These are phyloP conservation scores for Botrytis aclada DNA, from an alignment of 2,329 filamentous ascomycete genomes.

Conservation along the genomic window DNA sequence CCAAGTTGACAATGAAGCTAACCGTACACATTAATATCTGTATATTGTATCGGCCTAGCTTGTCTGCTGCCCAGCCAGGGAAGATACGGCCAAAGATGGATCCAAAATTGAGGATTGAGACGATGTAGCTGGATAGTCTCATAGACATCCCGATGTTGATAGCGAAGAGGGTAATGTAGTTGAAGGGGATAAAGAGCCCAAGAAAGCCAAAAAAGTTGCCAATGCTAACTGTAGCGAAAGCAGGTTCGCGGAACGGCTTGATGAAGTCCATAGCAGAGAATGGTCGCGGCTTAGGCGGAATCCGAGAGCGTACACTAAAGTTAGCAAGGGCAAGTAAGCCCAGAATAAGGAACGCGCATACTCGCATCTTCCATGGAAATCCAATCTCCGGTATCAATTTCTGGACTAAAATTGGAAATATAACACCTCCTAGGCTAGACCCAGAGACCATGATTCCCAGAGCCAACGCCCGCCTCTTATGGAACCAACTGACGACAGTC, in stretches of 20 bases:
- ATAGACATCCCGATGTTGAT: not conserved
- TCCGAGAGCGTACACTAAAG: not conserved
- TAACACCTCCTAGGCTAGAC: slow-evolving; percentile 4
- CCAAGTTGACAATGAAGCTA: slow-evolving; percentile 45
- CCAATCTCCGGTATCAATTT: slow-evolving; percentile 1
- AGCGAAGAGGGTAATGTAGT: not conserved
- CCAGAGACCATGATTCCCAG: slow-evolving; percentile 8
- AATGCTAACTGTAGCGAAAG: not conserved
- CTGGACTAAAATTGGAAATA: slow-evolving; percentile 4
- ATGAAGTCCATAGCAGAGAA: slow-evolving; percentile 7
- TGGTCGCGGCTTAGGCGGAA: not conserved
- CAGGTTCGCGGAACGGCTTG: not conserved
- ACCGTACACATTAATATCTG: slow-evolving; percentile 19
- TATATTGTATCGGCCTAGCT: slow-evolving; percentile 51
- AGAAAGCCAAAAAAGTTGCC: not conserved
- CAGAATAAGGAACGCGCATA: slow-evolving; percentile 2
- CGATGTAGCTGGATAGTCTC: slow-evolving; percentile 46
- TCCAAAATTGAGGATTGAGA: slow-evolving; percentile 49
- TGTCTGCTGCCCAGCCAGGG: slow-evolving; percentile 50
- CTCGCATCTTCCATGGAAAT: slow-evolving; percentile 7
- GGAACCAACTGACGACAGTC: too few relatives aligned
- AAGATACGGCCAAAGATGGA: slow-evolving; percentile 39
- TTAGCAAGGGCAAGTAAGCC: not conserved
- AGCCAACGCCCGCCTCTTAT: not conserved
- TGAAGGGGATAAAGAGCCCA: slow-evolving; percentile 2